Percentiles rank a stretch among this genome's conserved stretches.
These are phyloP conservation scores for Monilinia fructigena DNA, from an alignment of 2,329 filamentous ascomycete species.

Conservation along the genomic window DNA sequence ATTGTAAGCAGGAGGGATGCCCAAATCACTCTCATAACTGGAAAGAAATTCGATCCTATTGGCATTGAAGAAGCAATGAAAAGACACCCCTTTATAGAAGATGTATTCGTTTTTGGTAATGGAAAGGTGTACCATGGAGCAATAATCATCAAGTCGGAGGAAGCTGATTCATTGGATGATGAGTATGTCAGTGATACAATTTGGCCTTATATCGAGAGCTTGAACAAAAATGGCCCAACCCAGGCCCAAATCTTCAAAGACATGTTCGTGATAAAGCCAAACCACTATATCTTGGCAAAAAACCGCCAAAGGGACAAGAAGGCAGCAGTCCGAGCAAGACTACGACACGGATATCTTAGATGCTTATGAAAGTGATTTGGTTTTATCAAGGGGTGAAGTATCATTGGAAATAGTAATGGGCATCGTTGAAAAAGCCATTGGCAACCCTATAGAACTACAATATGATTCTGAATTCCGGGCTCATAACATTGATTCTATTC, in stretches of 20 bases:
- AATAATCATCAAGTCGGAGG: constrained; percentile 50
- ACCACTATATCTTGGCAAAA: constrained; percentile 45
- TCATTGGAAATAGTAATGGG: constrained; percentile 34
- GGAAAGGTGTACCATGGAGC: constrained; percentile 55
- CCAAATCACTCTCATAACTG: constrained; percentile 61
- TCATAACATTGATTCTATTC: constrained; percentile 57
- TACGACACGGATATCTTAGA: constrained; percentile 3
- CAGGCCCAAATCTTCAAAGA: constrained; percentile 16
- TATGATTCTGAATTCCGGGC: constrained; percentile 52
- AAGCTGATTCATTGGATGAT: constrained; percentile 39
- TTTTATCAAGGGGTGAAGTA: not conserved
- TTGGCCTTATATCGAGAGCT: constrained; percentile 9
- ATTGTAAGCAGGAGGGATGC: constrained; percentile 62
- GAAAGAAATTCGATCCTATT: constrained; percentile 48
- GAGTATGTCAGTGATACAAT: constrained; percentile 6
- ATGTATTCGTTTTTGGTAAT: constrained; percentile 62
- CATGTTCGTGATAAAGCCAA: constrained; percentile 9
- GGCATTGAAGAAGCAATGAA: constrained; percentile 57
- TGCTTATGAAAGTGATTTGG: not conserved
- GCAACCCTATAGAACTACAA: constrained; percentile 39
- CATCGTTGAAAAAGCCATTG: constrained; percentile 41
- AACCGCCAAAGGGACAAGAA: constrained; percentile 59
- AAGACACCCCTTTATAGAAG: constrained; percentile 46
- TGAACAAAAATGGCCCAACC: not conserved
- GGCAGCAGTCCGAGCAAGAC: not conserved